Evolutionary conservation across 129 eudicot species (phyloP).

Genomic region (Helichrysum umbraculigerum): DNA sequence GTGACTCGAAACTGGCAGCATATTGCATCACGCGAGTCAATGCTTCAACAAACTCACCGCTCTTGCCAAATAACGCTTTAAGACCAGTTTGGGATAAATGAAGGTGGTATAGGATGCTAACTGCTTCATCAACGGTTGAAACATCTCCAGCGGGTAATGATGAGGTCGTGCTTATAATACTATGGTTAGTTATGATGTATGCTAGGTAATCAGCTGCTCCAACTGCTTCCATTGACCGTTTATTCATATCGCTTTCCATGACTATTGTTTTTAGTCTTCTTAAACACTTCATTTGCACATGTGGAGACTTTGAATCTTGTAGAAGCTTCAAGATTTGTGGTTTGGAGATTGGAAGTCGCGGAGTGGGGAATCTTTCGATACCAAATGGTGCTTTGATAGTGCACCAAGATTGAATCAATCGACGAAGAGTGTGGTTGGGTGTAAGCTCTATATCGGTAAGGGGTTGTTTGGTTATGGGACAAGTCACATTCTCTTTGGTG

Average conservation of each 20-base stretch:
- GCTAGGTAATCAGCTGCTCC: constrained; percentile 52
- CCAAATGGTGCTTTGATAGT: constrained; percentile 56
- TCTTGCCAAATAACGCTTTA: constrained; percentile 30
- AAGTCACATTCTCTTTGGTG: constrained; percentile 34
- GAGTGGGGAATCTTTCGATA: constrained; percentile 60
- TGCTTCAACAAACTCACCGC: constrained; percentile 34
- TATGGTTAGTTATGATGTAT: constrained; percentile 26
- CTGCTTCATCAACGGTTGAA: constrained; percentile 37
- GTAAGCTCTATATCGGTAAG: constrained; percentile 48
- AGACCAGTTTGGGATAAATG: constrained; percentile 42
- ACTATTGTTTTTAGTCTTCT: constrained; percentile 45
- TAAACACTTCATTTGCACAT: constrained; percentile 35
- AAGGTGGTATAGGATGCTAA: constrained; percentile 48
- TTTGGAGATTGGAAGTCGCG: constrained; percentile 49
- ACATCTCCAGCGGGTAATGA: constrained; percentile 5
- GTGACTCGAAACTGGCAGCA: constrained; percentile 44
- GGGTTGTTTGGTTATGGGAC: constrained; percentile 63
- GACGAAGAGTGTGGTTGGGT: constrained; percentile 61
- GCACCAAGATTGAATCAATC: constrained; percentile 73
- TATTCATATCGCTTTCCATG: constrained; percentile 47
- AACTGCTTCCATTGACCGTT: constrained; percentile 51
- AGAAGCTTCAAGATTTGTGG: constrained; percentile 54
- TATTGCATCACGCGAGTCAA: constrained; percentile 40
- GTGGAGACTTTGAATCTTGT: constrained; percentile 42
- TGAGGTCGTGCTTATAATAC: background rate